Evolutionary conservation across 2,329 filamentous ascomycete genomes (phyloP).

Genomic region (Ophiocordyceps camponoti-floridani): DNA sequence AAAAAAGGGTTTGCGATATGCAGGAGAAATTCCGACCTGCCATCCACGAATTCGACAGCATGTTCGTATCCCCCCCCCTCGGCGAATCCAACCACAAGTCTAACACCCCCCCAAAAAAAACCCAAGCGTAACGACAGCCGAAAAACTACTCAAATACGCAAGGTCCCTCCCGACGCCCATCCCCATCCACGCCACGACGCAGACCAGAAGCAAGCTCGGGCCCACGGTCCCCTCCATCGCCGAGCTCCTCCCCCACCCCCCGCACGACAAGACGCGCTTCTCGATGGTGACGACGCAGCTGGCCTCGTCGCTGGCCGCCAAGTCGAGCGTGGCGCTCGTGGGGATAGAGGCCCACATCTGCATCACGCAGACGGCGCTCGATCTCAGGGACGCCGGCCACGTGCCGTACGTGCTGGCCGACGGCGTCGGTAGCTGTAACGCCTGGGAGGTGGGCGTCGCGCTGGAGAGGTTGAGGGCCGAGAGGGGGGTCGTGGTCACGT

Average conservation of each 20-base stretch:
- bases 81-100: neutral
- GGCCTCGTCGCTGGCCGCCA: conserved; percentile 15
- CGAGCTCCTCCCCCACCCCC: conserved; percentile 29
- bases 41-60: conserved; percentile 71
- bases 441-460: conserved; percentile 63
- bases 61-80: conserved; percentile 29
- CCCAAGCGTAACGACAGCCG: conserved; percentile 38
- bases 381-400: conserved; percentile 59
- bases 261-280: conserved; percentile 78
- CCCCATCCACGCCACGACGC: conserved; percentile 74
- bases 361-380: conserved; percentile 79
- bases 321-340: conserved; percentile 53
- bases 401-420: conserved; percentile 77
- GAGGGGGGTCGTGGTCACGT: conserved; percentile 57
- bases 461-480: conserved; percentile 57
- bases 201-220: conserved; percentile 63
- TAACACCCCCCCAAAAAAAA: neutral
- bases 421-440: conserved; percentile 75
- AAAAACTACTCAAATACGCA: conserved; percentile 50
- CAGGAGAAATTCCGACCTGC: conserved; percentile 80
- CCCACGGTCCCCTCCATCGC: conserved; percentile 58
- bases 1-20: conserved; percentile 67
- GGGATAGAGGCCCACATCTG: conserved; percentile 93
- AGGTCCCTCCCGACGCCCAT: conserved; percentile 50
- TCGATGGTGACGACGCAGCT: conserved; percentile 69